These are phyloP conservation scores for Aspergillus sp. DNA, from an alignment of 2,329 filamentous ascomycete species.

Conservation along the genomic window DNA sequence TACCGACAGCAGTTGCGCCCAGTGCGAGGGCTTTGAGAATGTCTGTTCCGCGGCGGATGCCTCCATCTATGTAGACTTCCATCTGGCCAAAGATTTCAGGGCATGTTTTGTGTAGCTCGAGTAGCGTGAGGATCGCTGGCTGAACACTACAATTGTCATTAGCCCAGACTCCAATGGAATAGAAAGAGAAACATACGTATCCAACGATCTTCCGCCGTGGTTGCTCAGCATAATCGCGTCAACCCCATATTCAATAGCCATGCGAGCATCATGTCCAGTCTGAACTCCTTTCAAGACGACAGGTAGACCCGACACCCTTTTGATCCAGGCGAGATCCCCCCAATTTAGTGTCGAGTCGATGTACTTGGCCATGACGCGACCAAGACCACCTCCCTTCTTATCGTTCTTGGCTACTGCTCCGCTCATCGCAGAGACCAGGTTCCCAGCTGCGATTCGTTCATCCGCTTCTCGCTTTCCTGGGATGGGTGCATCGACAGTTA, in stretches of 20 bases:
- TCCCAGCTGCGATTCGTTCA: conserved; percentile 49
- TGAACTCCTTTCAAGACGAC: conserved; percentile 63
- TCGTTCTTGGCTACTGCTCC: conserved; percentile 52
- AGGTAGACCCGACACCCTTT: conserved; percentile 52
- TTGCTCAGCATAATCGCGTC: conserved; percentile 63
- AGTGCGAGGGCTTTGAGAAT: conserved; percentile 60
- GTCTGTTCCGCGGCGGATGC: conserved; percentile 58
- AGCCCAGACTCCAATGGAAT: not conserved
- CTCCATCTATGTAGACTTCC: conserved; percentile 60
- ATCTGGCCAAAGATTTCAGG: conserved; percentile 56
- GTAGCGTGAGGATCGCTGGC: conserved; percentile 55
- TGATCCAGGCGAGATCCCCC: conserved; percentile 60
- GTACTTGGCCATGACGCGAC: conserved; percentile 57
- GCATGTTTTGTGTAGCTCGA: conserved; percentile 57
- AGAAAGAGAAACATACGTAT: conserved; percentile 39
- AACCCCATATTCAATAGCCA: conserved; percentile 55
- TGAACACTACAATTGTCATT: conserved; percentile 39
- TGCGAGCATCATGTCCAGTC: conserved; percentile 58
- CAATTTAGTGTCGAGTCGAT: conserved; percentile 58
- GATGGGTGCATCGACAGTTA: conserved; percentile 6
- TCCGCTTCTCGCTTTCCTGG: conserved; percentile 7
- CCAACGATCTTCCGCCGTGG: conserved; percentile 62
- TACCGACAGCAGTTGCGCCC: conserved; percentile 59
- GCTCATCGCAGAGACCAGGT: conserved; percentile 44
- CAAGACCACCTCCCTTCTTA: conserved; percentile 59